Percentiles rank a stretch among this genome's conserved stretches.
These are phyloP conservation scores for Tricholoma hemisulphureum DNA, from an alignment of 768 basidiomycete genomes.

Conservation along the genomic window DNA sequence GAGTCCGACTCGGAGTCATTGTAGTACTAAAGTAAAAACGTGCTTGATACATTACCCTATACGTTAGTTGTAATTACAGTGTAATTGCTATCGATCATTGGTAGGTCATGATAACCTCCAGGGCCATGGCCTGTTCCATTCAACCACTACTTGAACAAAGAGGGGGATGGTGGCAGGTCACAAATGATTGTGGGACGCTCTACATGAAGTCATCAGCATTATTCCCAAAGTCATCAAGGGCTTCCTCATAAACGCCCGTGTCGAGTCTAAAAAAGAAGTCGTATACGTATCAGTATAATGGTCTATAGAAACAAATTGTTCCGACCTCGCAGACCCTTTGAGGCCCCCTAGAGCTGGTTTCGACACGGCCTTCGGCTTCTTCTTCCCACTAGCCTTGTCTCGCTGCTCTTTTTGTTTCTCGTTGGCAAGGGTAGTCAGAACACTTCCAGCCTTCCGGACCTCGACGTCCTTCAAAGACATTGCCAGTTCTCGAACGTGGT, in stretches of 20 bases:
- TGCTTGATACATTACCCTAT: no score
- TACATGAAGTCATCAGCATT: conserved; percentile 90
- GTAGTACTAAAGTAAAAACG: neutral
- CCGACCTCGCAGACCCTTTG: conserved; percentile 65
- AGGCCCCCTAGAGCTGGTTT: conserved; percentile 78
- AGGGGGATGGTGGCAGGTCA: no score
- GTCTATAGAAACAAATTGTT: conserved; percentile 4
- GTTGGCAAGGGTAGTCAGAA: conserved; percentile 83
- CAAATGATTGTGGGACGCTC: no score
- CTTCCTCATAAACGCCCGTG: conserved; percentile 81
- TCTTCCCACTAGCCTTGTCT: conserved; percentile 86
- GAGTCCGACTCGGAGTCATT: conserved; percentile 2
- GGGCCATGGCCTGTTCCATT: neutral
- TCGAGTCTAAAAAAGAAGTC: conserved; percentile 64
- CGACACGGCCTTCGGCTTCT: conserved; percentile 67
- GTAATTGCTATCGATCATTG: no score
- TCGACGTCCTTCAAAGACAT: conserved; percentile 85
- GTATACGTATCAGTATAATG: conserved; percentile 12
- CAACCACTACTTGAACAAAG: neutral
- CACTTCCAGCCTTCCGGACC: conserved; percentile 83
- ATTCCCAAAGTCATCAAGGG: conserved; percentile 82
- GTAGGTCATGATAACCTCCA: neutral
- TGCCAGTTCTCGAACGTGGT: conserved; percentile 74
- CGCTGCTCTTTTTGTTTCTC: conserved; percentile 92
- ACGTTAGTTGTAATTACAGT: no score